Evolutionary conservation across 2,329 filamentous ascomycete genomes (phyloP).

Genomic region (Neofusicoccum laricinum): DNA sequence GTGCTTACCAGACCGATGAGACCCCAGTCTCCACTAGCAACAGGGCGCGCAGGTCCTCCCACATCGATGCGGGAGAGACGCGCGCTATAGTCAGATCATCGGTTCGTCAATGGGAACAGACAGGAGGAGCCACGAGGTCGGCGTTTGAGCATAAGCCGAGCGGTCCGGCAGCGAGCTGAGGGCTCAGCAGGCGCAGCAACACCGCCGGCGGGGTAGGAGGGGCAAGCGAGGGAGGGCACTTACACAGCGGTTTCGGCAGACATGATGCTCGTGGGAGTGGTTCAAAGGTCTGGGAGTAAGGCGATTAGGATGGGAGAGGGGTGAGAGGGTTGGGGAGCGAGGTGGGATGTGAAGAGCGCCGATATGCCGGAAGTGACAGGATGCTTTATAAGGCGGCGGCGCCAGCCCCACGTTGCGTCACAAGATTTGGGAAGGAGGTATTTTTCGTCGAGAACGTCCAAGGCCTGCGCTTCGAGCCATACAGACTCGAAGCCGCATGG

Average conservation of each 20-base stretch:
- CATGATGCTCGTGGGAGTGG: conserved; percentile 22
- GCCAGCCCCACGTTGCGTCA: conserved; percentile 14
- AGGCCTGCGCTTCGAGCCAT: background rate
- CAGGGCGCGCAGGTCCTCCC: conserved; percentile 20
- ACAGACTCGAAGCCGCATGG: background rate
- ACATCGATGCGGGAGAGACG: conserved; percentile 21
- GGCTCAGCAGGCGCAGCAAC: conserved; percentile 1
- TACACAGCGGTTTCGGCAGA: conserved; percentile 28
- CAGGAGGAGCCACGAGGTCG: background rate
- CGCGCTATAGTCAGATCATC: conserved; percentile 19
- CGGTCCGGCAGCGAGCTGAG: conserved; percentile 11
- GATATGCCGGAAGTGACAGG: conserved; percentile 16
- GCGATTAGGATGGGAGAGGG: conserved; percentile 7
- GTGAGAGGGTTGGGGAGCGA: conserved; percentile 8
- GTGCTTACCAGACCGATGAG: conserved; percentile 49
- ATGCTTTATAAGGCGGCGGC: conserved; percentile 17
- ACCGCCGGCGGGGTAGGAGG: conserved; percentile 18
- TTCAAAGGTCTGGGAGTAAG: background rate
- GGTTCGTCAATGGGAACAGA: conserved; percentile 15
- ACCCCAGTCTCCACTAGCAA: conserved; percentile 47
- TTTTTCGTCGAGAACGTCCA: conserved; percentile 10
- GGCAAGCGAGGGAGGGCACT: conserved; percentile 18
- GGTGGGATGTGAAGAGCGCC: conserved; percentile 20
- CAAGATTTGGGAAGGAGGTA: conserved; percentile 15
- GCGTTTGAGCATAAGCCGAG: conserved; percentile 10